Conservation (phyloP, 768 basidiomycete species). For the Lentinula detonsa region DNA sequence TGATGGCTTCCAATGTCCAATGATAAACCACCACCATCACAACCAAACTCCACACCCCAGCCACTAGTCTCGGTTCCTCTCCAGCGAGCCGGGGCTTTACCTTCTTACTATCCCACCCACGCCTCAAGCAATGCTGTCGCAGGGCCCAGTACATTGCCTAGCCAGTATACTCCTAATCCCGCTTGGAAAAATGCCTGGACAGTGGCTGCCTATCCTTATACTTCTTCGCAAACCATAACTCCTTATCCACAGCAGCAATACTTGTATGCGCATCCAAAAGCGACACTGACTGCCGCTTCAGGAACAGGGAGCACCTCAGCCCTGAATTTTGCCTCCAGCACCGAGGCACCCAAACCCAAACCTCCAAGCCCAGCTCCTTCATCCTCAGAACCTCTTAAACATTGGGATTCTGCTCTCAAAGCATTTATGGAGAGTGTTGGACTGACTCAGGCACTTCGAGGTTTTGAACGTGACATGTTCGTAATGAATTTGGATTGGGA, state of each 20-base stretch:
- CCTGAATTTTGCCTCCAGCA: not conserved
- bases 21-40: not conserved
- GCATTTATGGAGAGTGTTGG: slow-evolving; percentile 50
- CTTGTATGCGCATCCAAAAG: not conserved
- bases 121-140: not conserved
- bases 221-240: slow-evolving; percentile 3
- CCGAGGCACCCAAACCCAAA: not conserved
- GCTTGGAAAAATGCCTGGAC: slow-evolving; percentile 4
- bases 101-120: slow-evolving; percentile 2
- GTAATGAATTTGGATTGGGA: slow-evolving; percentile 68
- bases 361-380: slow-evolving; percentile 34
- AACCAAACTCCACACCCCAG: not conserved
- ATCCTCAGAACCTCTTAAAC: slow-evolving; percentile 32
- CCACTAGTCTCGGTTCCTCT: not conserved
- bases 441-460: slow-evolving; percentile 51
- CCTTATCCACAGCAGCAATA: slow-evolving; percentile 8
- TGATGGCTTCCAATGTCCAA: not conserved
- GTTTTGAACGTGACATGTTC: slow-evolving; percentile 66
- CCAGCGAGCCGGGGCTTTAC: not conserved
- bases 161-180: not conserved
- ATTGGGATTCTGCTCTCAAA: slow-evolving; percentile 58
- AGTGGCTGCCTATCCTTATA: slow-evolving; percentile 5
- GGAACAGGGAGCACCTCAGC: not conserved
- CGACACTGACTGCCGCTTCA: not conserved
- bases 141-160: not conserved